These are phyloP conservation scores for Pelargonium myrrhifolium DNA, from an alignment of 441 rosid species.

Conservation along the genomic window DNA sequence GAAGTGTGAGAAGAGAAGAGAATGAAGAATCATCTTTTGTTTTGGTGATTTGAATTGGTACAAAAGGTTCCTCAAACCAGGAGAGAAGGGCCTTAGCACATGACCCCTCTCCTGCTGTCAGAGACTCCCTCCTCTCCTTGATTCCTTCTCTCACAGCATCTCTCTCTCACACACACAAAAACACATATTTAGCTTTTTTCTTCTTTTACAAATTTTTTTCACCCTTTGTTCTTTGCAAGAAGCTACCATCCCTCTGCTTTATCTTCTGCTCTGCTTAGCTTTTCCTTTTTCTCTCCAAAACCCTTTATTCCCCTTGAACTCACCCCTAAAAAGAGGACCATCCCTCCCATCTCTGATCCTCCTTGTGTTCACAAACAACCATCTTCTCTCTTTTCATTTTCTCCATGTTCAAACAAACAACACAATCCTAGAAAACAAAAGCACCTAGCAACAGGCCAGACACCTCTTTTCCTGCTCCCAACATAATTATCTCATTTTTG, in stretches of 20 bases:
- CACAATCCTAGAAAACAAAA: conserved; percentile 26
- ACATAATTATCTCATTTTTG: background rate
- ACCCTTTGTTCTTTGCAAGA: conserved; percentile 48
- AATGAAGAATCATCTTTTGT: conserved; percentile 52
- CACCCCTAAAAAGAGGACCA: conserved; percentile 49
- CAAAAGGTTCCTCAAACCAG: conserved; percentile 38
- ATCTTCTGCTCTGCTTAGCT: conserved; percentile 27
- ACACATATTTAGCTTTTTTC: conserved; percentile 21
- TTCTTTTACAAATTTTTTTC: conserved; percentile 1
- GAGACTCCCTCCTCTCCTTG: too few relatives aligned
- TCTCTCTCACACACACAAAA: conserved; percentile 8
- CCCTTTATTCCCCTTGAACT: conserved; percentile 56
- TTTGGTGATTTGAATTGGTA: conserved; percentile 37
- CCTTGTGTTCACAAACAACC: conserved; percentile 55
- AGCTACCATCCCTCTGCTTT: conserved; percentile 53
- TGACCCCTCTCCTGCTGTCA: background rate
- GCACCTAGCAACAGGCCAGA: conserved; percentile 19
- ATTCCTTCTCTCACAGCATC: conserved; percentile 10
- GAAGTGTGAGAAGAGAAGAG: conserved; percentile 13
- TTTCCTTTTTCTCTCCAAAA: conserved; percentile 17
- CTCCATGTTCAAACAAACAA: conserved; percentile 3
- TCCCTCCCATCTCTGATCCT: conserved; percentile 42
- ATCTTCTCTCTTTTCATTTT: conserved; percentile 21
- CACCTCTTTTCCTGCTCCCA: conserved; percentile 24
- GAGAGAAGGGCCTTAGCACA: conserved; percentile 26